A percentile compares a stretch with the other conserved stretches of the same genome.
Conservation (phyloP, 139 green algal genomes). For the Chlamydomonas sphaeroides region DNA sequence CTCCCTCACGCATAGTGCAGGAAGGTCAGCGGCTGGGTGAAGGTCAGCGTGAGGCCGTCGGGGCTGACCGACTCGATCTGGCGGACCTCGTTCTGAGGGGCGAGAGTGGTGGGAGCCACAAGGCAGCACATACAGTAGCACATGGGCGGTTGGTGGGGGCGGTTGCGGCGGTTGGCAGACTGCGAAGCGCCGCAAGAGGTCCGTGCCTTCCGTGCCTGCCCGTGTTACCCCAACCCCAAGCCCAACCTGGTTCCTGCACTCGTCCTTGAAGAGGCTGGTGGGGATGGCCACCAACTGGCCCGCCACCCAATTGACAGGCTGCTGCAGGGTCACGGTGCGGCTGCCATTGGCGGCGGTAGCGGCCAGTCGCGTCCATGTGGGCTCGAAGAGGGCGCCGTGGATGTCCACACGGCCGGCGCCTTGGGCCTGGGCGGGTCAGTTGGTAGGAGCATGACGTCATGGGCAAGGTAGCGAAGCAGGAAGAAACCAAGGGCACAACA, state of each 20-base stretch:
- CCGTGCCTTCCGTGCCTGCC: no score
- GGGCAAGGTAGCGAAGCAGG: no score
- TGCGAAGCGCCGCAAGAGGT: no score
- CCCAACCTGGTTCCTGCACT: slow-evolving; percentile 54
- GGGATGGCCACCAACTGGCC: slow-evolving; percentile 56
- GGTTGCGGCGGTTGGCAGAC: no score
- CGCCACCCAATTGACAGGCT: slow-evolving; percentile 50
- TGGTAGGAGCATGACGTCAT: no score
- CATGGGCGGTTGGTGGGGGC: no score
- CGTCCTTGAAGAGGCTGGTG: slow-evolving; percentile 59
- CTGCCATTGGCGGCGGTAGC: slow-evolving; percentile 7
- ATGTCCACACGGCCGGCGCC: slow-evolving; percentile 51
- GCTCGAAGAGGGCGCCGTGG: slow-evolving; percentile 56
- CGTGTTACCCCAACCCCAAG: no score
- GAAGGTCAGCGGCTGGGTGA: slow-evolving; percentile 33
- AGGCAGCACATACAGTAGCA: no score
- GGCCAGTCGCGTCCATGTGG: slow-evolving; percentile 64
- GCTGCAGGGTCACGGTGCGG: slow-evolving; percentile 38
- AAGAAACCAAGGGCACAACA: no score
- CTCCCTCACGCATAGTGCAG: slow-evolving; percentile 54
- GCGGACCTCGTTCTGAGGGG: slow-evolving; percentile 62
- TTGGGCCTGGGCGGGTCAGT: no score
- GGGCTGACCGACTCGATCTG: slow-evolving; percentile 38
- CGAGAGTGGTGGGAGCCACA: no score
- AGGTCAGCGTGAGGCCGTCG: slow-evolving; percentile 38